These are phyloP conservation scores for Albugo laibachii DNA, from an alignment of 352 stramenopile species.

Conservation along the genomic window DNA sequence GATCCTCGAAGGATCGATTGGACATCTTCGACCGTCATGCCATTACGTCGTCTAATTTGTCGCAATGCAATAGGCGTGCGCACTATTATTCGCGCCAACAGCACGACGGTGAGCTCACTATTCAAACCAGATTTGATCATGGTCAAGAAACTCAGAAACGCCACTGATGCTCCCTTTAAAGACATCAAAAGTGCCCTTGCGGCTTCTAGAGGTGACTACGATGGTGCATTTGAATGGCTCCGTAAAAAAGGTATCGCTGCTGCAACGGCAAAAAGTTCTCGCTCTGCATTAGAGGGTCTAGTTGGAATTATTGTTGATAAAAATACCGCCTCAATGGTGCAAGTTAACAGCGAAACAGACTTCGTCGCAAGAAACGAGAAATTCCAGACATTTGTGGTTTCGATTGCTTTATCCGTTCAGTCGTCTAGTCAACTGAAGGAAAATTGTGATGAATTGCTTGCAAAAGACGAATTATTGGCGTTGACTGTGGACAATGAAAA, in stretches of 20 bases:
- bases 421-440: conserved; percentile 6
- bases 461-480: conserved; percentile 18
- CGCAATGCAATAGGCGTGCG: too few species aligned
- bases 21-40: too few species aligned
- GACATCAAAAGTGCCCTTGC: conserved; percentile 80
- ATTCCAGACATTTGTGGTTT: conserved; percentile 61
- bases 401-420: conserved; percentile 25
- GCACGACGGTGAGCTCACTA: too few species aligned
- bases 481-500: conserved; percentile 26
- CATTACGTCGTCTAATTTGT: too few species aligned
- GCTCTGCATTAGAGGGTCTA: conserved; percentile 58
- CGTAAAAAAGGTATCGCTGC: conserved; percentile 75
- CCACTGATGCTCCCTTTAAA: conserved; percentile 72
- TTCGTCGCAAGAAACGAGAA: conserved; percentile 87
- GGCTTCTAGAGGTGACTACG: conserved; percentile 60
- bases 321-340: conserved; percentile 72
- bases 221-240: conserved; percentile 73
- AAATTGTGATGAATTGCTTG: conserved; percentile 16
- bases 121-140: conserved; percentile 52
- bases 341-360: conserved; percentile 90
- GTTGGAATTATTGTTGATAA: conserved; percentile 51
- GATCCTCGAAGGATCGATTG: too few species aligned
- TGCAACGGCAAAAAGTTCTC: conserved; percentile 56
- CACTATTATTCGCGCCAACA: too few species aligned
- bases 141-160: conserved; percentile 76